A percentile compares a stretch with the other conserved stretches of the same genome.
These are phyloP conservation scores for Globisporangium cederbergense DNA, from an alignment of 352 stramenopile genomes.

Conservation along the genomic window DNA sequence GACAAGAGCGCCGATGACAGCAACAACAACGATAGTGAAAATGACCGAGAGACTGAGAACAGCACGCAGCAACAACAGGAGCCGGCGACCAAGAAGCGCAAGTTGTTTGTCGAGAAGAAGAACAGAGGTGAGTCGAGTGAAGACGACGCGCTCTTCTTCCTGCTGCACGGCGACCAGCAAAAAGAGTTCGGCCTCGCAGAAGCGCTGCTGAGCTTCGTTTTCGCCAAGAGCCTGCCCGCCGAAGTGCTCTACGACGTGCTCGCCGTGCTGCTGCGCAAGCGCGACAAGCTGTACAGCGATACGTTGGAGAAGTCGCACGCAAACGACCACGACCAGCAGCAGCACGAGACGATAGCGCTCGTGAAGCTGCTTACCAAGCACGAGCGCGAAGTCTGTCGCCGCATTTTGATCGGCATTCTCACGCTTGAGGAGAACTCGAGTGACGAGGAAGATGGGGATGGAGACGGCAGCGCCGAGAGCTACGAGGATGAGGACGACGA, in stretches of 20 bases:
- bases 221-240: conserved; percentile 42
- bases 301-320: conserved; percentile 19
- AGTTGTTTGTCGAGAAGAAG: conserved; percentile 28
- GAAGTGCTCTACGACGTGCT: conserved; percentile 68
- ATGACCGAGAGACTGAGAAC: conserved; percentile 16
- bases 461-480: conserved; percentile 1
- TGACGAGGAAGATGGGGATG: conserved; percentile 19
- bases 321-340: neutral
- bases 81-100: conserved; percentile 33
- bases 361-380: conserved; percentile 31
- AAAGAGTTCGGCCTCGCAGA: conserved; percentile 62
- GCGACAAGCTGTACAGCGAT: conserved; percentile 64
- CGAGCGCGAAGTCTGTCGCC: conserved; percentile 57
- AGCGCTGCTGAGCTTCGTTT: conserved; percentile 60
- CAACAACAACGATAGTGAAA: conserved; percentile 20
- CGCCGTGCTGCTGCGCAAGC: conserved; percentile 50
- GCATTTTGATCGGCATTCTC: conserved; percentile 59
- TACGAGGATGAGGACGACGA: conserved; percentile 4
- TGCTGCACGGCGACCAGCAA: conserved; percentile 42
- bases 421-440: conserved; percentile 56
- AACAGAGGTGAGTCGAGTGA: conserved; percentile 5
- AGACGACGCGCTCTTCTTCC: conserved; percentile 41
- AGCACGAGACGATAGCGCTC: conserved; percentile 2
- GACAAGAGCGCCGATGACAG: conserved; percentile 17
- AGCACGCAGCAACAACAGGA: conserved; percentile 23